Evolutionary conservation across 73 alveolate species (phyloP), one percentile per base, ranked within the genome.

Genomic region (Tetrahymena malaccensis): DNA sequence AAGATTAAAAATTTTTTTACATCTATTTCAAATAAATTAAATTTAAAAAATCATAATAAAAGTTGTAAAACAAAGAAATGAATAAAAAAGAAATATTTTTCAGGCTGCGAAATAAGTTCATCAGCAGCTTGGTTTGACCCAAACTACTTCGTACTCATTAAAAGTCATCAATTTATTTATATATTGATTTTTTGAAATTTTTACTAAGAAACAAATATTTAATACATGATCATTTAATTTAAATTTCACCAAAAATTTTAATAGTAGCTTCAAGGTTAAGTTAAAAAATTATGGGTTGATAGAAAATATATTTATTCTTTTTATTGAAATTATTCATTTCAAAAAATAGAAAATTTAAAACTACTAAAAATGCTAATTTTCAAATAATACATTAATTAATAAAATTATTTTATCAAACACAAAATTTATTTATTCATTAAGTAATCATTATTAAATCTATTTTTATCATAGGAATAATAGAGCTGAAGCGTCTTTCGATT

Each of bases 31-130:
- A 35, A 6, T 6, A 2, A 35, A 35, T 35, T 35, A 35, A 35
- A 35, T 4, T 35, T 35, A 4, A 35, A 4, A 35, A 35, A 35
- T 4, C 43, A n/a, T n/a, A 35, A 35, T 35, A 35, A 35, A 6
- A 4, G 2, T 35, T 6, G 2, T 70, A 22, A 56, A 56, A 13
- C 6, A 56, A 35, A 9, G 34, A 56, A 56, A 56, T 6, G 25
- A 22, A 19, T 6, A 70, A 70, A 70, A 70, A 70, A 70, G 17
- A 31, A 70, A 70, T 70, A 70, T 70, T 70, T 70, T 70, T 70
- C 89, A 70, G 89, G 89, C 89, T 70, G 89, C 89, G 89, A 70
- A 70, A 70, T 70, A 70, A 70, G 89, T 70, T 70, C 89, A 70
- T 70, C 37, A 70, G 89, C 37, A 70, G 37, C 21, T 70, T 70